These are phyloP conservation scores for Bothriochloa decipiens DNA, from an alignment of 176 grass and related monocot genomes.

Conservation along the genomic window DNA sequence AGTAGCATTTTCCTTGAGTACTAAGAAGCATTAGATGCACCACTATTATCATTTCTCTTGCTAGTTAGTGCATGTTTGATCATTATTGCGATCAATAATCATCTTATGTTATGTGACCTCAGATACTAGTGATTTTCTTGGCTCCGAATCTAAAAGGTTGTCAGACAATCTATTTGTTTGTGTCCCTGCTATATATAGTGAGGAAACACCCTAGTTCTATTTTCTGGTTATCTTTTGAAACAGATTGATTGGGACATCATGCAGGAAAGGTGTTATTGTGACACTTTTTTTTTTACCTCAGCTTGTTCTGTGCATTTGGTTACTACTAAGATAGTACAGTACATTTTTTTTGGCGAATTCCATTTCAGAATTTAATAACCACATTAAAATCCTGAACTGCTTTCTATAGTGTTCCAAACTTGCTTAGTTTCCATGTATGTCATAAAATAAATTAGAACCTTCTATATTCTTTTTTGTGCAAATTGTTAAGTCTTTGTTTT, in stretches of 20 bases:
- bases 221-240: neutral
- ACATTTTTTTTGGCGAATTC: neutral
- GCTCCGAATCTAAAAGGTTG: neutral
- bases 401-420: neutral
- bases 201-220: neutral
- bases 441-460: neutral
- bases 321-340: neutral
- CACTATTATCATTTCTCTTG: neutral
- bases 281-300: neutral
- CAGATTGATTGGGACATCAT: neutral
- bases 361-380: neutral
- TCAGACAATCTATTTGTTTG: neutral
- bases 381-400: neutral
- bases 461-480: neutral
- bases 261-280: neutral
- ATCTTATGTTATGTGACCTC: neutral
- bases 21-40: neutral
- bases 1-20: conserved; percentile 18
- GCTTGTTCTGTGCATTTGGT: neutral
- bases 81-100: conserved; percentile 6
- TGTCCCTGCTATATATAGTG: neutral
- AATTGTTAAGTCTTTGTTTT: neutral
- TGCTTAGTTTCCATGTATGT: neutral
- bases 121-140: neutral
- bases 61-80: conserved; percentile 25